Evolutionary conservation across 2,329 filamentous ascomycete species (phyloP), one percentile per base, ranked within the genome.

Genomic region (Emydomyces testavorans): DNA sequence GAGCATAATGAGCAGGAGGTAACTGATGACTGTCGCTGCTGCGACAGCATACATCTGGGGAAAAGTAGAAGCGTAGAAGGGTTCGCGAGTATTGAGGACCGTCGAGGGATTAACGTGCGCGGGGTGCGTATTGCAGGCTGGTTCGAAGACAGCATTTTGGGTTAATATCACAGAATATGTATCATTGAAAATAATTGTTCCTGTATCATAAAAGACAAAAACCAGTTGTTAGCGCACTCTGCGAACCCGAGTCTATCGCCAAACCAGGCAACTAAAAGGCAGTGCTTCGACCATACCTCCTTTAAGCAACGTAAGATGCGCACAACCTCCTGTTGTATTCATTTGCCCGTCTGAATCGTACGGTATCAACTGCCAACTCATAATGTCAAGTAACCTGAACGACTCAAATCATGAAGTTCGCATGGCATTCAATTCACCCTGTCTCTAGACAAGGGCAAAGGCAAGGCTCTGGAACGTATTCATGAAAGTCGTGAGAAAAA

Each of bases 21-120:
- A 96, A 41, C 88, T 83, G 42, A 94, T 82, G 48, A 94, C 83
- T 0, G 89, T 96, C 15, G 87, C 87, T 13, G 88, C 85, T 48
- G 88, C 88, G 46, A 96, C 83, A 38, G 89, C 89, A 62, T 95
- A 98, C 58, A 85, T 83, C 65, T 94, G 88, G 11, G 92, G 90
- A 37, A 92, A 90, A 16, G 86, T 88, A 31, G 89, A 94, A 47
- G 89, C 83, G 66, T 94, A 94, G 66, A 98, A 98, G 6, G 88
- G 88, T 59, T 94, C 86, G 53, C 78, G 75, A 47, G 85, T 78
- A 64, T 88, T 79, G 51, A 81, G 77, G 53, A 81, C 66, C 51
- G 72, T 71, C 35, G 71, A 69, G 7, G 68, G 64, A 49, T 68
- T 60, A 35, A 56, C 54, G 4, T 57, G 56, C 15, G 60, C 52